Evolutionary conservation across 2,329 filamentous ascomycete species (phyloP).

Genomic region (Calonectria pteridis): DNA sequence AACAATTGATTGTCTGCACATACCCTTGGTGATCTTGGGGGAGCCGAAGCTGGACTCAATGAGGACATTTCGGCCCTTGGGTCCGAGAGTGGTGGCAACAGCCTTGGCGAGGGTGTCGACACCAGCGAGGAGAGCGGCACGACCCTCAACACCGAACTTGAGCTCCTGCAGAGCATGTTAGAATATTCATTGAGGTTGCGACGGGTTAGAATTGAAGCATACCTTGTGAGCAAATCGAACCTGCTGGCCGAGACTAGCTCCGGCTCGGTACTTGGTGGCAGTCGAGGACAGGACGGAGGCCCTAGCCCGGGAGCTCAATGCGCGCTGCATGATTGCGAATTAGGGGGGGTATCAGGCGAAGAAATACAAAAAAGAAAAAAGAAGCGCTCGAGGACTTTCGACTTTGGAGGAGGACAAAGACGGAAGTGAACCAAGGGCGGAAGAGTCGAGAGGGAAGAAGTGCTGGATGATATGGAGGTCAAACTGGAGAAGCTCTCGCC

Average conservation of each 20-base stretch:
- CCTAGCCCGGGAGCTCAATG: conserved; percentile 84
- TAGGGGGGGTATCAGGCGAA: conserved; percentile 45
- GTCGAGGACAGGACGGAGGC: conserved; percentile 79
- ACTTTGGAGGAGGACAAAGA: conserved; percentile 45
- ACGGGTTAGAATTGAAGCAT: conserved; percentile 46
- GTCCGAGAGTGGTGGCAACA: conserved; percentile 94
- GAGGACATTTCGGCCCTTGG: conserved; percentile 97
- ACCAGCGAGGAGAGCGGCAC: conserved; percentile 89
- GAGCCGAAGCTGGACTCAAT: conserved; percentile 99
- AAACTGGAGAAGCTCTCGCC: conserved; percentile 41
- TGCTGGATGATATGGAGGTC: conserved; percentile 43
- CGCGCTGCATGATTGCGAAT: conserved; percentile 87
- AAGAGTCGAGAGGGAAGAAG: conserved; percentile 34
- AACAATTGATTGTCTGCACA: conserved; percentile 39
- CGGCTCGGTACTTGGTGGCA: conserved; percentile 73
- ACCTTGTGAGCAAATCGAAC: conserved; percentile 98
- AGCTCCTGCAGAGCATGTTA: conserved; percentile 76
- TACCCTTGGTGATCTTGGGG: conserved; percentile 99
- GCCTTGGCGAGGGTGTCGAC: conserved; percentile 97
- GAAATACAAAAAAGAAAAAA: conserved; percentile 46
- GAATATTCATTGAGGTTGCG: conserved; percentile 23
- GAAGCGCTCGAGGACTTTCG: conserved; percentile 43
- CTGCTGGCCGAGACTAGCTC: conserved; percentile 81
- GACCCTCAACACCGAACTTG: conserved; percentile 96
- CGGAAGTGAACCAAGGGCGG: conserved; percentile 33